Conservation (phyloP, 768 basidiomycete genomes). For the Paxillus involutus region DNA sequence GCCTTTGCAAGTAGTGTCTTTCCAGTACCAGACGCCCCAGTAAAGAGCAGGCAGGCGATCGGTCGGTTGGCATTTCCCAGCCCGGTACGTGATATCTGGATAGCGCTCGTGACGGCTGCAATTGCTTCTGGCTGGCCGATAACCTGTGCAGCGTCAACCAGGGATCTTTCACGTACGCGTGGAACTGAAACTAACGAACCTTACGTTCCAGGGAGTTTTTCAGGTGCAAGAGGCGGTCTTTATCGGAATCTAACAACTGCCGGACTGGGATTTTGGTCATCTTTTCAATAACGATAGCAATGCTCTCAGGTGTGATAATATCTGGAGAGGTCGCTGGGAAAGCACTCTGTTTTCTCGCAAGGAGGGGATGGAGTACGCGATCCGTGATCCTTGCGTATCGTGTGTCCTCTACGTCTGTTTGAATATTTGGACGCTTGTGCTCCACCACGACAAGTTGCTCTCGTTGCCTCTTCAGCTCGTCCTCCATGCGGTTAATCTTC, state of each 20-base stretch:
- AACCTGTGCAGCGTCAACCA: constrained; percentile 1
- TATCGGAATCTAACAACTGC: not conserved
- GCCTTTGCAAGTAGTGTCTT: constrained; percentile 38
- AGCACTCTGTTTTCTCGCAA: not conserved
- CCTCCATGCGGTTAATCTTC: not conserved
- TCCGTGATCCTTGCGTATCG: not conserved
- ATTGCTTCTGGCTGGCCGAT: constrained; percentile 42
- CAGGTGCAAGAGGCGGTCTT: not conserved
- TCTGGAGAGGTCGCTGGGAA: constrained; percentile 1
- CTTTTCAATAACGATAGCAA: not conserved
- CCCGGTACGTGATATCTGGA: constrained; percentile 48
- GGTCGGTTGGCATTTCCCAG: constrained; percentile 44
- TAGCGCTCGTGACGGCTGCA: constrained; percentile 47
- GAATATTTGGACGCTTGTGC: not conserved
- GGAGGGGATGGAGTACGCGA: not conserved
- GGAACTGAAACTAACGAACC: not conserved
- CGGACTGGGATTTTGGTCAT: constrained; percentile 1
- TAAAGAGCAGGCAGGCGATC: constrained; percentile 45
- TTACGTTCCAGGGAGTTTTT: not conserved
- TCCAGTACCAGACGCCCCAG: constrained; percentile 37
- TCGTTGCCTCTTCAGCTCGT: not conserved
- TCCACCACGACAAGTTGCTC: not conserved
- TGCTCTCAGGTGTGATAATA: constrained; percentile 2
- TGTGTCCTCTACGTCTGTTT: not conserved
- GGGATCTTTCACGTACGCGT: not conserved